Evolutionary conservation across 1,139 yeast species (phyloP), one percentile per base, ranked within the genome.

Genomic region (Sugiyamaella paludigena): DNA sequence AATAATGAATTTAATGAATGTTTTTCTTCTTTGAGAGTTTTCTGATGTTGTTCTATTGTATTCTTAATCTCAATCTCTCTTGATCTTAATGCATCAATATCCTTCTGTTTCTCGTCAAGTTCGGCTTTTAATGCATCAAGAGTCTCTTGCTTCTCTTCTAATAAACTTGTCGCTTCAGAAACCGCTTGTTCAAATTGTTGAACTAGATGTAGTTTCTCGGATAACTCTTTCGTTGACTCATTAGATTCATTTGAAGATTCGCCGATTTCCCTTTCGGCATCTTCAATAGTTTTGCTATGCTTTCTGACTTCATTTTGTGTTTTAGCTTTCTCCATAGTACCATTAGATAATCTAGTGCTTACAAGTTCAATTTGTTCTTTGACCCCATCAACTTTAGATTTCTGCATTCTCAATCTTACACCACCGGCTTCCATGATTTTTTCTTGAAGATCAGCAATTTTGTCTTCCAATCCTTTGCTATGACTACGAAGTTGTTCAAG

Each of bases 371-470:
- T 77, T 59, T 81, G 79, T 58, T 86, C 88, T 43, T 75, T 74
- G 35, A 86, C 73, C 1, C 94, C 84, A 59, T 83, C 92, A 10
- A 92, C 96, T 60, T 82, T 85, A 1, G 94, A 79, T 57, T 82
- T 86, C 61, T 89, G 96, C 54, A 86, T 68, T 49, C 91, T 81
- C 56, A 92, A 74, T 55, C 83, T 83, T 10, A 87, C 84, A 56
- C 99, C 99, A 47, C 99, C 98, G 47, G 89, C 85, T 51, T 86
- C 84, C 87, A 91, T 81, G 33, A 94, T 87, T 62, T 83, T 77
- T 50, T 83, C 87, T 58, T 88, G 91, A 7, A 89, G 69, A 0
- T 60, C 73, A 11, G 75, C 73, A 39, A 91, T 85, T 50, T 77
- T 75, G 7, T 68, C 61, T 54, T 86, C 91, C 24, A 83, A 69